Base-by-base conservation (phyloP, 768 basidiomycete species). In the Gymnopilus dilepis region DNA sequence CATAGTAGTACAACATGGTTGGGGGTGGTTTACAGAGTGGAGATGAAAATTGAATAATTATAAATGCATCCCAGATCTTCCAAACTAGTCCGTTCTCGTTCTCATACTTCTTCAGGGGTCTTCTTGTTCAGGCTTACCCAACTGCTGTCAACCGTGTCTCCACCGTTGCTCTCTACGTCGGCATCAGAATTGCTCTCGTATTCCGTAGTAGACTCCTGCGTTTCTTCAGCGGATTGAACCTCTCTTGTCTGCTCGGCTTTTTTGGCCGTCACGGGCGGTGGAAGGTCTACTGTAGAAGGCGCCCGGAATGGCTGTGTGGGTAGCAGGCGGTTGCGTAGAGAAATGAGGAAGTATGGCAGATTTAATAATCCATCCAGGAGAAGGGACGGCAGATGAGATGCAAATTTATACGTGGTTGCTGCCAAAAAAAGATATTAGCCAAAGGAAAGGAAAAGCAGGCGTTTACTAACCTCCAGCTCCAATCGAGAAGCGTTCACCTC, bases 391-490 rank as follows among this genome's bases (percentile, higher is more conserved):
- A 94, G 84, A 66, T 84, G 78, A 0, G 92, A 92, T 5, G 90
- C 91, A 22, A 88, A 50, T 53, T 80, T 79, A 66, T 93, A 93
- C 6, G 91, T 91, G 33, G 77, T 75, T 4, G 91, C 92, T 91
- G 66, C n/a, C 47, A 57, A 11, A 34, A 17, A 41, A 66, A 19
- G 71, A 59, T 42, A 26, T 31, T 24, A 65, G 61, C 41, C 53
- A 13, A 21, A 15, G n/a, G 11, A 48, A 7, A 47, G 41, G 53
- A 62, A 50, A 50, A 33, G 45, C 19, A 40, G 17, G 24, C 31
- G 30, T 48, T 15, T 19, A 74, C 84, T 67, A 69, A 94, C 92
- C 91, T 73, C 92, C 93, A 53, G 93, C 88, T 59, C 93, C 93
- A 58, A 94, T 76, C 19, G 86, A 83, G 68, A 91, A 84, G 37